These are phyloP conservation scores for Aspergillus ibericus DNA, from an alignment of 2,329 filamentous ascomycete species.

Conservation along the genomic window DNA sequence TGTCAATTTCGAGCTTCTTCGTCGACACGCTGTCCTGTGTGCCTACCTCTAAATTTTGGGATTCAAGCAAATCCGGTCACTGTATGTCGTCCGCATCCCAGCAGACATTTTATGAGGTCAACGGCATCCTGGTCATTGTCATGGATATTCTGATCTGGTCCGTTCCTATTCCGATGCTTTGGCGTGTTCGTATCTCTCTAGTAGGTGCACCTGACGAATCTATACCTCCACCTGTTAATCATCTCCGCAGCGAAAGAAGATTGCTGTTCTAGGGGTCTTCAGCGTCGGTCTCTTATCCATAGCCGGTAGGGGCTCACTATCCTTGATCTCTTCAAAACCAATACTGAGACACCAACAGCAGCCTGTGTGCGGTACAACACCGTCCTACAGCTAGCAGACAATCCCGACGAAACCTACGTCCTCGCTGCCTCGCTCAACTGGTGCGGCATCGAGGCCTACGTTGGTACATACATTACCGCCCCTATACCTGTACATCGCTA, in stretches of 20 bases:
- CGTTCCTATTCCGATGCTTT: slow-evolving; percentile 18
- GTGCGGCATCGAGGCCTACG: slow-evolving; percentile 19
- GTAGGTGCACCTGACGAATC: neutral
- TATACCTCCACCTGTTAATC: neutral
- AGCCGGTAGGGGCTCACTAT: slow-evolving; percentile 4
- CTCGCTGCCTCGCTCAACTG: slow-evolving; percentile 20
- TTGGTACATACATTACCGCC: slow-evolving; percentile 7
- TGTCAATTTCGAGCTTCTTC: slow-evolving; percentile 6
- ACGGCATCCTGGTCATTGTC: slow-evolving; percentile 18
- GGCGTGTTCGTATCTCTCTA: slow-evolving; percentile 8
- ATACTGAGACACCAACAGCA: slow-evolving; percentile 6
- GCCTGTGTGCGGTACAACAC: slow-evolving; percentile 19
- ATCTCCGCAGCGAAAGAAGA: slow-evolving; percentile 12
- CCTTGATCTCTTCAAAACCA: neutral
- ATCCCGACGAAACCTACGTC: slow-evolving; percentile 15
- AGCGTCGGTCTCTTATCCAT: slow-evolving; percentile 15
- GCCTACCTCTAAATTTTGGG: slow-evolving; percentile 14
- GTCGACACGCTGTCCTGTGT: slow-evolving; percentile 11
- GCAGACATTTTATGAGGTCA: slow-evolving; percentile 18
- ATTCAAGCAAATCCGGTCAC: neutral
- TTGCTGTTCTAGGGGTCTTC: slow-evolving; percentile 13
- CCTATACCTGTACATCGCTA: neutral
- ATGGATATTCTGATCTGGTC: slow-evolving; percentile 17
- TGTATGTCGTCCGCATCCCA: slow-evolving; percentile 12
- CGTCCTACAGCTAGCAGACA: slow-evolving; percentile 10